Conservation (phyloP, 306 rosid genomes). For the Trifolium pratense region DNA sequence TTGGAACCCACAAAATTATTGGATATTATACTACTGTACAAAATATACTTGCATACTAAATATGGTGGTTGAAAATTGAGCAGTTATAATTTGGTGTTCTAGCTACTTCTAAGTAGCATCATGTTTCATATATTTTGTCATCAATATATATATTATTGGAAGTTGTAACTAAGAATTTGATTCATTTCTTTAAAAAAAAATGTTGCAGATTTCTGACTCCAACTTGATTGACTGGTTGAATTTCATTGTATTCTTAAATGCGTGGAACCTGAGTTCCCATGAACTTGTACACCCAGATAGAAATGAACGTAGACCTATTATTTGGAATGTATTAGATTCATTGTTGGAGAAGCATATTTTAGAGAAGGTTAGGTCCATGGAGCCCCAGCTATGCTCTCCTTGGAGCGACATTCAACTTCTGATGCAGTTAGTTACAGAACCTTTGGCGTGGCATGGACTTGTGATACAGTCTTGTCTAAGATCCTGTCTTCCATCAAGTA, state of each 20-base stretch:
- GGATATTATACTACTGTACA: background rate
- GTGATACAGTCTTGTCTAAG: slow-evolving; percentile 80
- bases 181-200: slow-evolving; percentile 28
- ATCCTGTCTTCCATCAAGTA: slow-evolving; percentile 76
- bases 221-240: slow-evolving; percentile 90
- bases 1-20: background rate
- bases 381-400: slow-evolving; percentile 57
- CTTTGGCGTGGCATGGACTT: slow-evolving; percentile 94
- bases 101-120: background rate
- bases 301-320: slow-evolving; percentile 46
- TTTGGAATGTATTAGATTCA: slow-evolving; percentile 71
- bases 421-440: slow-evolving; percentile 79
- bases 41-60: slow-evolving; percentile 16
- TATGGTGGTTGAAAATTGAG: slow-evolving; percentile 25
- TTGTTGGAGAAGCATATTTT: slow-evolving; percentile 68
- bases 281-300: slow-evolving; percentile 57
- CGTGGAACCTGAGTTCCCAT: slow-evolving; percentile 79
- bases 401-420: slow-evolving; percentile 60
- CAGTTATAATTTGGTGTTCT: slow-evolving; percentile 23
- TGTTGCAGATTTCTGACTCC: slow-evolving; percentile 68
- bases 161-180: slow-evolving; percentile 27
- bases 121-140: background rate
- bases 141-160: background rate
- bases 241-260: slow-evolving; percentile 81
- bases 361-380: slow-evolving; percentile 56